A percentile compares a stretch with the other conserved stretches of the same genome.
phyloP scores from a whole-genome alignment of 2,329 filamentous ascomycete species.

The Capronia epimyces region DNA sequence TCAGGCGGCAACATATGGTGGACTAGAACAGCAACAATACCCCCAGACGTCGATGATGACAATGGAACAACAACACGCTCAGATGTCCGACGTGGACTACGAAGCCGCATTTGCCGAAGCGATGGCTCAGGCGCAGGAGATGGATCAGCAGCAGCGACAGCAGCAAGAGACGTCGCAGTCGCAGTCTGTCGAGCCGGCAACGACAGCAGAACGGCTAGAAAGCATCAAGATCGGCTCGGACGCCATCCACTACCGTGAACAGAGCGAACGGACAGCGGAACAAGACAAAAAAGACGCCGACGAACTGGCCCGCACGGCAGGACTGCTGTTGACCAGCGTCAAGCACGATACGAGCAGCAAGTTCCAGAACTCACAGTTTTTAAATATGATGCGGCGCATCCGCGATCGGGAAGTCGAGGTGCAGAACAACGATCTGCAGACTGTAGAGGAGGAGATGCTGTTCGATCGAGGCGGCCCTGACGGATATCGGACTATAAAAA shows the following conservation, averaged over 20 bases:
- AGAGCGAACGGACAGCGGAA: slow-evolving; percentile 18
- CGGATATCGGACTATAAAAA: too few species aligned
- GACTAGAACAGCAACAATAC: slow-evolving; percentile 27
- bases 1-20: slow-evolving; percentile 17
- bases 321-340: slow-evolving; percentile 63
- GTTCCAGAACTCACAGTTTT: slow-evolving; percentile 72
- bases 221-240: slow-evolving; percentile 40
- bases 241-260: slow-evolving; percentile 34
- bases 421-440: slow-evolving; percentile 63
- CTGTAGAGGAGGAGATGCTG: slow-evolving; percentile 30
- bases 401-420: slow-evolving; percentile 67
- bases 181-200: background rate
- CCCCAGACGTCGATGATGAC: slow-evolving; percentile 16
- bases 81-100: slow-evolving; percentile 24
- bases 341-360: slow-evolving; percentile 64
- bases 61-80: slow-evolving; percentile 15
- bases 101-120: slow-evolving; percentile 28
- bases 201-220: background rate
- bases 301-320: slow-evolving; percentile 67
- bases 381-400: slow-evolving; percentile 70
- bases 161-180: background rate
- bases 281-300: slow-evolving; percentile 49
- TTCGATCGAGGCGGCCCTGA: too few species aligned
- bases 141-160: slow-evolving; percentile 12
- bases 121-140: slow-evolving; percentile 21